Evolutionary conservation across 2,329 filamentous ascomycete species (phyloP).

Genomic region (Fusarium siculi): DNA sequence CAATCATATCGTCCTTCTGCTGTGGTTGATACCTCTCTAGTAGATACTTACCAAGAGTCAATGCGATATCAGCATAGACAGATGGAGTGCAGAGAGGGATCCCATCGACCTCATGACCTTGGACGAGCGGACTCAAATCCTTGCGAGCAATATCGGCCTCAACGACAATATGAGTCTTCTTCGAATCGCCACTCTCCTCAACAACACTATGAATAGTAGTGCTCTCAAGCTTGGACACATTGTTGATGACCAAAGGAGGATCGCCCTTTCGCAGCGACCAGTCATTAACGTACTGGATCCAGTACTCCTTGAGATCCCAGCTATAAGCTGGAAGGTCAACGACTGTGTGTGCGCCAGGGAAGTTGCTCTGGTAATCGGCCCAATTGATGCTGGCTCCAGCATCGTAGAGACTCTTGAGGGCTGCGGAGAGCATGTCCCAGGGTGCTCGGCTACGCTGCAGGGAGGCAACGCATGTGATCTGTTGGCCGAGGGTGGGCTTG

Average conservation of each 20-base stretch:
- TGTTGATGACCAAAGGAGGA: constrained; percentile 30
- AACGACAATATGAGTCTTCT: constrained; percentile 23
- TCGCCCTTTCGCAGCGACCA: constrained; percentile 74
- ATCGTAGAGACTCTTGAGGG: constrained; percentile 20
- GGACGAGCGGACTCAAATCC: constrained; percentile 28
- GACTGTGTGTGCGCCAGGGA: constrained; percentile 47
- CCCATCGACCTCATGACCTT: constrained; percentile 35
- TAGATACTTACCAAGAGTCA: constrained; percentile 29
- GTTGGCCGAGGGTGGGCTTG: constrained; percentile 24
- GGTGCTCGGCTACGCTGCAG: constrained; percentile 21
- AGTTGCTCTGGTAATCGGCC: constrained; percentile 46
- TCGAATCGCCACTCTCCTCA: constrained; percentile 27
- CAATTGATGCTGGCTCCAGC: constrained; percentile 28
- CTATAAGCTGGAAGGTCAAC: constrained; percentile 74
- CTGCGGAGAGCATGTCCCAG: constrained; percentile 14
- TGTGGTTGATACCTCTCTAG: constrained; percentile 20
- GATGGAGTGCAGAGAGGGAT: constrained; percentile 35
- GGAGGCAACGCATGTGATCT: constrained; percentile 24
- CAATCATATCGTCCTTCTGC: constrained; percentile 22
- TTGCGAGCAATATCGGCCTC: constrained; percentile 35
- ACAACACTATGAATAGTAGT: constrained; percentile 32
- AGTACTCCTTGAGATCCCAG: constrained; percentile 80
- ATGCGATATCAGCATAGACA: constrained; percentile 34
- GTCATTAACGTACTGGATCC: constrained; percentile 72
- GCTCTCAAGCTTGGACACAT: constrained; percentile 17